phyloP scores from a whole-genome alignment of 2,329 filamentous ascomycete genomes.

The Clonostachys solani region DNA sequence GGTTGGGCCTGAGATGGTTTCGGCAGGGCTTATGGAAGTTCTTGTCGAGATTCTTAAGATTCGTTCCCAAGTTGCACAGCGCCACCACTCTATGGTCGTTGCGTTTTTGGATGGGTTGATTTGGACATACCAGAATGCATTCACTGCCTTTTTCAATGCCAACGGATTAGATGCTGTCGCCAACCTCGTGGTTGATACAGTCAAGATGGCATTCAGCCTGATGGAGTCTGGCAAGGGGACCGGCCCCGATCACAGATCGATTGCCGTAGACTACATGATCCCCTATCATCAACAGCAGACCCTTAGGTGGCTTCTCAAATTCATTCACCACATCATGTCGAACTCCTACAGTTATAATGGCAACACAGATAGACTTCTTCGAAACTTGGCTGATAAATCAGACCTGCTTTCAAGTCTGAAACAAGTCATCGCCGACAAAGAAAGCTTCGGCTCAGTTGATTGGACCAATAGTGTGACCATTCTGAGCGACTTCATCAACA shows the following conservation, averaged over 20 bases:
- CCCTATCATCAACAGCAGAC: slow-evolving; percentile 92
- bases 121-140: slow-evolving; percentile 79
- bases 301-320: slow-evolving; percentile 90
- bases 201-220: slow-evolving; percentile 62
- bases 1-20: slow-evolving; percentile 78
- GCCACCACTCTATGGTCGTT: slow-evolving; percentile 78
- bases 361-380: slow-evolving; percentile 83
- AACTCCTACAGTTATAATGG: slow-evolving; percentile 66
- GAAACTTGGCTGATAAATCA: slow-evolving; percentile 92
- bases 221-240: slow-evolving; percentile 70
- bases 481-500: slow-evolving; percentile 94
- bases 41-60: slow-evolving; percentile 84
- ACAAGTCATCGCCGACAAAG: slow-evolving; percentile 74
- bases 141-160: slow-evolving; percentile 75
- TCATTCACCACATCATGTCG: slow-evolving; percentile 92
- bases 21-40: slow-evolving; percentile 84
- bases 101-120: slow-evolving; percentile 86
- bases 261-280: slow-evolving; percentile 87
- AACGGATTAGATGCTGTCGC: slow-evolving; percentile 87
- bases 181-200: slow-evolving; percentile 78
- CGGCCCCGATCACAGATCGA: slow-evolving; percentile 64
- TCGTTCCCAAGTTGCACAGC: slow-evolving; percentile 75
- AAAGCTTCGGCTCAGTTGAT: slow-evolving; percentile 82
- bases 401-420: slow-evolving; percentile 76
- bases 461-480: slow-evolving; percentile 95